Conservation (phyloP, 139 green algal genomes). For the Nannochloris sp. region DNA sequence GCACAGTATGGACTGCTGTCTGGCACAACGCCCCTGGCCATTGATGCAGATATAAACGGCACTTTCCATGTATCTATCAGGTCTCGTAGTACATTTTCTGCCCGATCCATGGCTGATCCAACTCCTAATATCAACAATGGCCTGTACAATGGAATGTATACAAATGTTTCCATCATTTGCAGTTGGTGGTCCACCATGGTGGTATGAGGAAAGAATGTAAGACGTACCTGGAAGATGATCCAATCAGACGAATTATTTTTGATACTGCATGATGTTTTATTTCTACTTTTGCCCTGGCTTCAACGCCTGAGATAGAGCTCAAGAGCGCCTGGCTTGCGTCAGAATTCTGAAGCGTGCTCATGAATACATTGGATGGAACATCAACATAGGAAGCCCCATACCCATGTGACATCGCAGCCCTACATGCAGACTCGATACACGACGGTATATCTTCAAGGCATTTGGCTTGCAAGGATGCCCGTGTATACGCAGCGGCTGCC, state of each 20-base stretch:
- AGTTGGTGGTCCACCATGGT: no score
- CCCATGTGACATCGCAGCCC: slow-evolving; percentile 35
- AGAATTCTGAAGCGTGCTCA: slow-evolving; percentile 19
- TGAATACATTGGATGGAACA: slow-evolving; percentile 61
- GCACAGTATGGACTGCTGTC: slow-evolving; percentile 43
- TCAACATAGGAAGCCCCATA: slow-evolving; percentile 66
- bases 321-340: not conserved
- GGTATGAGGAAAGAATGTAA: no score
- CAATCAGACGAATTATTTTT: no score
- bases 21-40: slow-evolving; percentile 67
- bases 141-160: not conserved
- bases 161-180: not conserved
- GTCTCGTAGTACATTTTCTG: slow-evolving; percentile 30
- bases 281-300: no score
- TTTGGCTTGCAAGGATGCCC: slow-evolving; percentile 28
- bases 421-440: slow-evolving; percentile 27
- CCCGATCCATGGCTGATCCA: slow-evolving; percentile 42
- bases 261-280: no score
- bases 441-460: slow-evolving; percentile 24
- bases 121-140: slow-evolving; percentile 70
- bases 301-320: no score
- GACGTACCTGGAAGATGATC: not conserved
- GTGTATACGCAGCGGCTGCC: slow-evolving; percentile 43
- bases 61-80: slow-evolving; percentile 43
- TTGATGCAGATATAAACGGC: slow-evolving; percentile 61